These are phyloP conservation scores for Barnettozyma wickerhamii DNA, from an alignment of 805 yeast species.

Conservation along the genomic window DNA sequence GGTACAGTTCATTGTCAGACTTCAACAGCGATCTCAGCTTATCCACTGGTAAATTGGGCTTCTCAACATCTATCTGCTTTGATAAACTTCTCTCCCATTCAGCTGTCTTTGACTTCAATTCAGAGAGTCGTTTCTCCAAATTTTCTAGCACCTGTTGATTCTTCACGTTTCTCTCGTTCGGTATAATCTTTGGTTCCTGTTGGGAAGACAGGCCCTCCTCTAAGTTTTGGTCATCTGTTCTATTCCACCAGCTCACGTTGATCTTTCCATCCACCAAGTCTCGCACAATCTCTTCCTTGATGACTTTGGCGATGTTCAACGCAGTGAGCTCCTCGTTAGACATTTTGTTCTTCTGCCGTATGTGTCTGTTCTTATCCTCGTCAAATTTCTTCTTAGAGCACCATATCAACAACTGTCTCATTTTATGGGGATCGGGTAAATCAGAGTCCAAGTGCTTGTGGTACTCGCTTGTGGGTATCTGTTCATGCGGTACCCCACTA, in stretches of 20 bases:
- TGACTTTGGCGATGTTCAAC: constrained; percentile 52
- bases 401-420: constrained; percentile 70
- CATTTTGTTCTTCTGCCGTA: constrained; percentile 22
- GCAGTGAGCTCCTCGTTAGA: constrained; percentile 39
- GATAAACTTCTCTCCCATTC: constrained; percentile 37
- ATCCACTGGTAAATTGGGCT: background rate
- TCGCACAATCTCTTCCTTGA: constrained; percentile 56
- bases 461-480: constrained; percentile 49
- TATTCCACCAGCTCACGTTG: constrained; percentile 65
- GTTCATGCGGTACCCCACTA: constrained; percentile 60
- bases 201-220: constrained; percentile 14
- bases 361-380: constrained; percentile 25
- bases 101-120: constrained; percentile 41
- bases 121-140: constrained; percentile 39
- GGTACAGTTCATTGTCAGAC: constrained; percentile 21
- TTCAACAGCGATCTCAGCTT: constrained; percentile 3
- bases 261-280: constrained; percentile 58
- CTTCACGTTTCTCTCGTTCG: constrained; percentile 57
- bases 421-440: constrained; percentile 67
- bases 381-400: constrained; percentile 46
- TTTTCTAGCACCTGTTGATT: constrained; percentile 45
- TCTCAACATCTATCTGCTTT: constrained; percentile 10
- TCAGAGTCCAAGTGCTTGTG: constrained; percentile 58
- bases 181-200: constrained; percentile 31
- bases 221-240: constrained; percentile 26